A percentile compares a stretch with the other conserved stretches of the same genome.
phyloP scores from a whole-genome alignment of 257 asterid genomes.

The Ophiorrhiza pumila region DNA sequence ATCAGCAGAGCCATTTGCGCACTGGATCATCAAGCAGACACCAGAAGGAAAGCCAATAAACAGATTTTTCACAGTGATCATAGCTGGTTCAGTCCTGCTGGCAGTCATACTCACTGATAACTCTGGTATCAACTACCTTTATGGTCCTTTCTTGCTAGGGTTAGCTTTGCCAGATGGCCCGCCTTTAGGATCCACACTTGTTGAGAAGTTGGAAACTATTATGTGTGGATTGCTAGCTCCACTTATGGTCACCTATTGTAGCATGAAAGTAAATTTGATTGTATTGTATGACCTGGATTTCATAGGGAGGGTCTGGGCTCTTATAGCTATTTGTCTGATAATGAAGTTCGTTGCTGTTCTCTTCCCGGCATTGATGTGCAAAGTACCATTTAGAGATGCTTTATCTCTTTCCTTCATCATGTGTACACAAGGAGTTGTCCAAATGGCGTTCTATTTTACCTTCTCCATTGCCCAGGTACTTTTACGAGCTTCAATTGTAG shows the following conservation, averaged over 20 bases:
- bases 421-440: slow-evolving; percentile 78
- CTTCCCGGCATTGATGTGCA: slow-evolving; percentile 51
- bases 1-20: slow-evolving; percentile 47
- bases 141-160: slow-evolving; percentile 81
- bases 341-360: slow-evolving; percentile 45
- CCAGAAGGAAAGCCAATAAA: slow-evolving; percentile 75
- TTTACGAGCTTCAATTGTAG: neutral
- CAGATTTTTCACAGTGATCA: slow-evolving; percentile 40
- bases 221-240: slow-evolving; percentile 69
- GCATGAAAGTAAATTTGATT: slow-evolving; percentile 57
- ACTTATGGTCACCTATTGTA: slow-evolving; percentile 65
- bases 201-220: slow-evolving; percentile 62
- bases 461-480: slow-evolving; percentile 26
- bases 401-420: slow-evolving; percentile 63
- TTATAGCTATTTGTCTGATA: slow-evolving; percentile 20
- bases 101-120: slow-evolving; percentile 59
- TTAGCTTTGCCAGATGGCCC: slow-evolving; percentile 87
- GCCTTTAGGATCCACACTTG: slow-evolving; percentile 78
- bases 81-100: slow-evolving; percentile 43
- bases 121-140: slow-evolving; percentile 59
- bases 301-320: slow-evolving; percentile 30
- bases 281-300: slow-evolving; percentile 52
- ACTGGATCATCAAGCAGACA: slow-evolving; percentile 56
- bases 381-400: slow-evolving; percentile 72
- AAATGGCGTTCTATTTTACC: slow-evolving; percentile 61